Base-by-base conservation (phyloP, 2,329 filamentous ascomycete species). In the Rugonectria rugulosa region DNA sequence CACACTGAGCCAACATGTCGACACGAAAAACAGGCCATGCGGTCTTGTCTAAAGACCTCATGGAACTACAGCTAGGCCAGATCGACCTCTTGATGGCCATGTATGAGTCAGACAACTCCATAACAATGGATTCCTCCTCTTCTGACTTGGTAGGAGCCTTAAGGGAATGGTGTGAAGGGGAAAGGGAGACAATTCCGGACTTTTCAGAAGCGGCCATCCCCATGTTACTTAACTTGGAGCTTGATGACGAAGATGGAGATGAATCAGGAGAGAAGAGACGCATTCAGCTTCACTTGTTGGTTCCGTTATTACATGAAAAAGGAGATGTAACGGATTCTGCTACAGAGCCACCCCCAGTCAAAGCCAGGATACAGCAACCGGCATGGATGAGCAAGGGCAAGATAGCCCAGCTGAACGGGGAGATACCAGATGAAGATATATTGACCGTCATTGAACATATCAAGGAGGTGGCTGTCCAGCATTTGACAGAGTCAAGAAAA, bases 11-110 rank as follows among this genome's bases (percentile, higher is more conserved):
- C 38, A 26, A 15, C 27, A 57, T 46, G 46, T 4, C 27, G 15
- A 12, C 29, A 24, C 20, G 26, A 2, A 6, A 2, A 8, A 6
- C 3, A 2, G 5, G 6, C 2, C 31, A 32, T 11, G 53, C 31
- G 58, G 50, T 44, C 2, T 63, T 81, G 8, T 72, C 78, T 0
- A 63, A 64, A n/a, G 78, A 81, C 7, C 59, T 80, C 2, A 71
- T 82, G 63, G 77, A 79, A 54, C 69, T 76, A 11, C 80, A 82
- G 65, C 66, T 82, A 10, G 76, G 75, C 1, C 78, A 78, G 49
- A 72, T 83, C 27, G 80, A 83, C 45, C 77, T 84, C n/a, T 66
- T 84, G 3, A 68, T 73, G 60, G 79, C 80, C 9, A 84, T 84
- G 81, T 84, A 81, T 56, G 73, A 75, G 1, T 62, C 67, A 0